Conservation (phyloP, 257 asterid genomes). For the Apocynum venetum region DNA sequence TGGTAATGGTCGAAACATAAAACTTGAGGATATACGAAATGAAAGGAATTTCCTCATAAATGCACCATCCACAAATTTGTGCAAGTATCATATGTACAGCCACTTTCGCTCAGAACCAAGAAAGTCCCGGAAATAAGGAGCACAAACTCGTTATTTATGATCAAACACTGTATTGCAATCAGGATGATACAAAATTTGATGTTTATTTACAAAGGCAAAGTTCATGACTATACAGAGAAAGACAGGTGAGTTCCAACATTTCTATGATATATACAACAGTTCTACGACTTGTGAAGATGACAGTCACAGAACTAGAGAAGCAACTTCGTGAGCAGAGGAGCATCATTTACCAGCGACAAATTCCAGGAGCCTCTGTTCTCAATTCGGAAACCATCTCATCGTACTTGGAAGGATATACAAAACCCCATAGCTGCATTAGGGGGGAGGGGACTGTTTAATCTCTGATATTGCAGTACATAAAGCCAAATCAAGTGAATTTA, state of each 20-base stretch:
- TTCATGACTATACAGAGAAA: slow-evolving; percentile 1
- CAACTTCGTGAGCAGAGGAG: neutral
- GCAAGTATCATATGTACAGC: neutral
- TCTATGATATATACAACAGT: slow-evolving; percentile 9
- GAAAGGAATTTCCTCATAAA: neutral
- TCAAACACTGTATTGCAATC: neutral
- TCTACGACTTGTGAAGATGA: neutral
- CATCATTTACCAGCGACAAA: slow-evolving; percentile 42
- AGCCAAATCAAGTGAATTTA: neutral
- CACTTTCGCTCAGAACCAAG: neutral
- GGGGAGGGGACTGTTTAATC: neutral
- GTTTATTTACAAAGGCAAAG: slow-evolving; percentile 6
- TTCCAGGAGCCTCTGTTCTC: slow-evolving; percentile 69
- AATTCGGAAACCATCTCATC: slow-evolving; percentile 65
- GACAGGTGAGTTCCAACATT: neutral
- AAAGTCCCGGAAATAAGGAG: neutral
- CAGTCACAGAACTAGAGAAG: neutral
- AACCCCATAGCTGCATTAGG: slow-evolving; percentile 79
- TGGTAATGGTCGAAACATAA: no score
- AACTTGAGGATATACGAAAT: no score
- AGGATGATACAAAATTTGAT: neutral
- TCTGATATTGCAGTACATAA: neutral
- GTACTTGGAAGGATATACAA: slow-evolving; percentile 73
- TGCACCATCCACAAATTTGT: neutral
- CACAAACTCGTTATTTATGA: neutral